A percentile compares a stretch with the other conserved stretches of the same genome.
These are phyloP conservation scores for Arthroderma uncinatum DNA, from an alignment of 2,329 filamentous ascomycete genomes.

Conservation along the genomic window DNA sequence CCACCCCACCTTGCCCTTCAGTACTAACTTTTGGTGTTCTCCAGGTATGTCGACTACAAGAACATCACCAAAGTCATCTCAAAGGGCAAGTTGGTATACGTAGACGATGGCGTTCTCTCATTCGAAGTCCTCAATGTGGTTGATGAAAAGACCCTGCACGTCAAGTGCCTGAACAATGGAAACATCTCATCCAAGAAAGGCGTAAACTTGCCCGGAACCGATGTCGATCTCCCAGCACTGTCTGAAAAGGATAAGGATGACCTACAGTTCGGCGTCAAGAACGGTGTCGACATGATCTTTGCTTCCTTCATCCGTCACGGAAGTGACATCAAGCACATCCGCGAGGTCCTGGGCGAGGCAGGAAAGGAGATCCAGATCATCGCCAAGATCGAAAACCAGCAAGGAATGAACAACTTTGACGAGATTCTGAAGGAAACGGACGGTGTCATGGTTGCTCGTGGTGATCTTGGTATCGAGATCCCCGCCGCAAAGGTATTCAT, in stretches of 20 bases:
- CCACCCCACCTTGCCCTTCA: not conserved
- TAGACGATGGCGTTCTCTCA: constrained; percentile 94
- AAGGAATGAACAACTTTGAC: constrained; percentile 98
- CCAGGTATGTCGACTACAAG: constrained; percentile 95
- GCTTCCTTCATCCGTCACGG: constrained; percentile 95
- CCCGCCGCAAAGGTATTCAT: constrained; percentile 97
- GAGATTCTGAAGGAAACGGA: constrained; percentile 94
- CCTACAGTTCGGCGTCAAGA: constrained; percentile 92
- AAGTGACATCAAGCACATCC: constrained; percentile 86
- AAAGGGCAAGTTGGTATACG: constrained; percentile 85
- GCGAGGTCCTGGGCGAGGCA: constrained; percentile 76
- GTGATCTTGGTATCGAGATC: constrained; percentile 97
- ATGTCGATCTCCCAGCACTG: constrained; percentile 92
- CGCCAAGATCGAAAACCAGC: constrained; percentile 99
- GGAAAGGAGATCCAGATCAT: constrained; percentile 98
- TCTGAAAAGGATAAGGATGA: constrained; percentile 98
- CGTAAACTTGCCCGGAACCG: constrained; percentile 97
- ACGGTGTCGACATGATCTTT: constrained; percentile 98
- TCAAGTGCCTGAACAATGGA: constrained; percentile 87
- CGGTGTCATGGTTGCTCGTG: constrained; percentile 99
- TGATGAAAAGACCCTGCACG: constrained; percentile 80
- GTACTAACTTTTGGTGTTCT: not conserved
- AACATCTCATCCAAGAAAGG: constrained; percentile 99
- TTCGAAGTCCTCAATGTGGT: constrained; percentile 84
- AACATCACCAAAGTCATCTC: constrained; percentile 99